Conservation (phyloP, 306 rosid genomes). For the Citrullus mucosospermus region DNA sequence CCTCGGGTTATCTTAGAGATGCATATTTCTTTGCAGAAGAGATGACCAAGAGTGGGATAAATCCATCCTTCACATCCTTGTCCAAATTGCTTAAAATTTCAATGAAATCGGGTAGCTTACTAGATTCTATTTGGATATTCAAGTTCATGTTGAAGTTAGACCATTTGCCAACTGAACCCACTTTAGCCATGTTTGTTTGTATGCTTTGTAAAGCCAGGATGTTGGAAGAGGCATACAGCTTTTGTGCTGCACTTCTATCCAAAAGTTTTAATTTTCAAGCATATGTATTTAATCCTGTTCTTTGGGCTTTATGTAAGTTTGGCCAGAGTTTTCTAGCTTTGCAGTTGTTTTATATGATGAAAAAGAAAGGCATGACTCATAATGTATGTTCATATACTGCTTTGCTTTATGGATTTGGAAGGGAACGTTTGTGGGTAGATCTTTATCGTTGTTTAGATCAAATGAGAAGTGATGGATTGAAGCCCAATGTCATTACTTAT, state of each 20-base stretch:
- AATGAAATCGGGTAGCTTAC: conserved; percentile 11
- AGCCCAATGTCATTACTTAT: conserved; percentile 28
- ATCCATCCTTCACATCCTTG: conserved; percentile 23
- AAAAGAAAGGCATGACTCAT: conserved; percentile 24
- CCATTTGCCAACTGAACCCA: conserved; percentile 19
- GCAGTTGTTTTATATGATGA: conserved; percentile 23
- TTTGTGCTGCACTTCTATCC: conserved; percentile 7
- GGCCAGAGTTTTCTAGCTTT: conserved; percentile 23
- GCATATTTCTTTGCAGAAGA: conserved; percentile 22
- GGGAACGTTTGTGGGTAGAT: conserved; percentile 22
- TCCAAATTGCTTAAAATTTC: conserved; percentile 22
- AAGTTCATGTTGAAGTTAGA: conserved; percentile 31
- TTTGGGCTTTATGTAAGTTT: conserved; percentile 32
- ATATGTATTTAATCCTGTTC: conserved; percentile 21
- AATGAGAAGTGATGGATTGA: conserved; percentile 29
- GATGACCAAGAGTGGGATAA: conserved; percentile 22
- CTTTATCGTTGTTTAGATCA: conserved; percentile 19
- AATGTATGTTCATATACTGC: conserved; percentile 35
- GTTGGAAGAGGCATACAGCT: conserved; percentile 15
- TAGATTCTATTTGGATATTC: conserved; percentile 13
- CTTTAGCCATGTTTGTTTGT: conserved; percentile 18
- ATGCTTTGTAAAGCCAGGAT: conserved; percentile 22
- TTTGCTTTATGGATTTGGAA: conserved; percentile 30
- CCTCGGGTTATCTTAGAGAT: conserved; percentile 14
- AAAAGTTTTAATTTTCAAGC: conserved; percentile 12